Evolutionary conservation across 2,329 filamentous ascomycete species (phyloP).

Genomic region (Hypoxylon sp.): DNA sequence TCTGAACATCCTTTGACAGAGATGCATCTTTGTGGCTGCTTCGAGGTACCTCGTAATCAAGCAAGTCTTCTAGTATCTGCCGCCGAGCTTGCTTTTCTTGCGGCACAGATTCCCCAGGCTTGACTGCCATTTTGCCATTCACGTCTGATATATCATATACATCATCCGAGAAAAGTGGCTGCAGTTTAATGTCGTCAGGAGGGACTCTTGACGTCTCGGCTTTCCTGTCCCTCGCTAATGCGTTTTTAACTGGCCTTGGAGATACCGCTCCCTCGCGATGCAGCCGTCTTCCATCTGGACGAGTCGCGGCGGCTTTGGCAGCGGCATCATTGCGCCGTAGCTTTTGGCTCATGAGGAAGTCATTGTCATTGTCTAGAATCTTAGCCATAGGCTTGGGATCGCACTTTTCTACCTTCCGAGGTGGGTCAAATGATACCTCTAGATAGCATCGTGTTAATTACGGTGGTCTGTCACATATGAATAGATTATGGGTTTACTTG

Average conservation of each 20-base stretch:
- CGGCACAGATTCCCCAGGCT: background rate
- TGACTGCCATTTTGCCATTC: background rate
- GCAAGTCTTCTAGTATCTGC: slow-evolving; percentile 35
- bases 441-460: slow-evolving; percentile 3
- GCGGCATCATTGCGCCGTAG: slow-evolving; percentile 42
- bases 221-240: background rate
- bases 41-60: slow-evolving; percentile 9
- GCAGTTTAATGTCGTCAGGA: background rate
- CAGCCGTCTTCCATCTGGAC: slow-evolving; percentile 12
- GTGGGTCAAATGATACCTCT: slow-evolving; percentile 11
- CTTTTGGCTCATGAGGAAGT: slow-evolving; percentile 50
- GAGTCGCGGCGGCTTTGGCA: background rate
- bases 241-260: slow-evolving; percentile 1
- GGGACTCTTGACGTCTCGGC: background rate
- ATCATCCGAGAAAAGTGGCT: slow-evolving; percentile 41
- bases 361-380: slow-evolving; percentile 49
- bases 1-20: background rate
- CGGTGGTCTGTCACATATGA: background rate
- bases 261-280: background rate
- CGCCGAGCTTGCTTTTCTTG: slow-evolving; percentile 18
- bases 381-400: slow-evolving; percentile 24
- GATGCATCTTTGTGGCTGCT: background rate
- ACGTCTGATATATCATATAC: slow-evolving; percentile 12
- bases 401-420: background rate
- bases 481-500: slow-evolving; percentile 15